Evolutionary conservation across 2,329 filamentous ascomycete species (phyloP), one percentile per base, ranked within the genome.

Genomic region (Blastomyces emzantsi): DNA sequence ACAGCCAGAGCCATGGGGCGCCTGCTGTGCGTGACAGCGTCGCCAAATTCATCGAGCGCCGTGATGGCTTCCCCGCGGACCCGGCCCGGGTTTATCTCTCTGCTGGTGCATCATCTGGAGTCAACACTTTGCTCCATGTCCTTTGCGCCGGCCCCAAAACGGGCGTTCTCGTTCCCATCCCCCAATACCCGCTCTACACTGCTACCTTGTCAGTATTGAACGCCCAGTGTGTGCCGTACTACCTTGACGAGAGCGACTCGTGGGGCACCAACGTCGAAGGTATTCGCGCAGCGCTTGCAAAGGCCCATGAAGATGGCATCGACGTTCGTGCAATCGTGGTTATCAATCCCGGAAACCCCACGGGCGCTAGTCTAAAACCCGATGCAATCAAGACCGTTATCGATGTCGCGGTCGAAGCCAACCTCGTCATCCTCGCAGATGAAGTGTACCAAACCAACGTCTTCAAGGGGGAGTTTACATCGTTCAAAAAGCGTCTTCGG

Each of bases 371-470:
- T 62, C 84, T 99, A 22, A 81, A 87, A 45, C 84, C 89, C 68
- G 83, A 86, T 25, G 91, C 97, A 72, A 87, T 99, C 76, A 86
- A 88, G 72, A 83, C 84, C 61, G 90, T 97, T n/a, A 83, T 97
- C 69, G 86, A 94, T 67, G 89, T 97, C 67, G 93, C 94, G 49
- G 87, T 87, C 36, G 83, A 92, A 75, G 86, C 97, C 81, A 86
- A 88, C 70, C 83, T 99, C 33, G 92, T 97, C 63, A 82, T 97
- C 68, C 85, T 99, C 72, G 94, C 94, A 61, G 94, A 99, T 73
- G 94, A 99, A 78, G 94, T 99, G 47, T 99, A 99, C 85, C 94
- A 99, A 80, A 97, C 94, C 73, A 99, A 99, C 77, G 90, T 99
- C 70, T 99, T 99, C 79, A 81, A 89, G 66, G 94, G 94, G 76